Conservation (phyloP, 2,329 filamentous ascomycete genomes). For the Acephala macrosclerotiorum region DNA sequence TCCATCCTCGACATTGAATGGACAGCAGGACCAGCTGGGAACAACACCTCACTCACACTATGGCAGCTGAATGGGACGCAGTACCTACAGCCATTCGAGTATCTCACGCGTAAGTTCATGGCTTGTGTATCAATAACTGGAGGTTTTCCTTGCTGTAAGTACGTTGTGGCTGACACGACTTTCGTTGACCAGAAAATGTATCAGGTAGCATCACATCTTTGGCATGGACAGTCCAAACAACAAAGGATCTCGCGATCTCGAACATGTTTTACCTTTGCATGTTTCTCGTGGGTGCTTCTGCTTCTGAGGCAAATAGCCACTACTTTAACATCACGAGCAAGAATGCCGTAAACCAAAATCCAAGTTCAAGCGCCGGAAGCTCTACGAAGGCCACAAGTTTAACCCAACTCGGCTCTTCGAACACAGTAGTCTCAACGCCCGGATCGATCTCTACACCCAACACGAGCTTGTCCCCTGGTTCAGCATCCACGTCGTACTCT, state of each 20-base stretch:
- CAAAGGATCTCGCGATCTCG: conserved; percentile 24
- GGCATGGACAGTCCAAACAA: conserved; percentile 23
- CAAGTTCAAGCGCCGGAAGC: too few relatives aligned
- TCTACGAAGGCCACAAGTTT: too few relatives aligned
- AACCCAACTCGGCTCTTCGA: too few relatives aligned
- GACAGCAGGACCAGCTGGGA: conserved; percentile 1
- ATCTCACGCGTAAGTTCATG: conserved; percentile 13
- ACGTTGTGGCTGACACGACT: too few relatives aligned
- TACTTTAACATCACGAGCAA: conserved; percentile 27
- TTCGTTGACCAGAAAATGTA: conserved; percentile 8
- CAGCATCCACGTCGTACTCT: not conserved
- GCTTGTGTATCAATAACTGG: not conserved
- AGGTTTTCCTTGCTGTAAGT: too few relatives aligned
- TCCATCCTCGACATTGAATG: conserved; percentile 1
- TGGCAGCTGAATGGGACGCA: conserved; percentile 24
- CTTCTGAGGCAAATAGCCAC: conserved; percentile 15
- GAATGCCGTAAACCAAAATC: not conserved
- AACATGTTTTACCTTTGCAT: conserved; percentile 23
- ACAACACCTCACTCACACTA: conserved; percentile 18
- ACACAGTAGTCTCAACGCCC: too few relatives aligned
- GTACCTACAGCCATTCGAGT: conserved; percentile 10
- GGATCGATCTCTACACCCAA: too few relatives aligned
- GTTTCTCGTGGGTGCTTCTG: conserved; percentile 16
- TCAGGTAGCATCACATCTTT: conserved; percentile 5
- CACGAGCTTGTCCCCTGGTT: too few relatives aligned